These are phyloP conservation scores for Hemerocallis citrina DNA, from an alignment of 106 monocot genomes.

Conservation along the genomic window DNA sequence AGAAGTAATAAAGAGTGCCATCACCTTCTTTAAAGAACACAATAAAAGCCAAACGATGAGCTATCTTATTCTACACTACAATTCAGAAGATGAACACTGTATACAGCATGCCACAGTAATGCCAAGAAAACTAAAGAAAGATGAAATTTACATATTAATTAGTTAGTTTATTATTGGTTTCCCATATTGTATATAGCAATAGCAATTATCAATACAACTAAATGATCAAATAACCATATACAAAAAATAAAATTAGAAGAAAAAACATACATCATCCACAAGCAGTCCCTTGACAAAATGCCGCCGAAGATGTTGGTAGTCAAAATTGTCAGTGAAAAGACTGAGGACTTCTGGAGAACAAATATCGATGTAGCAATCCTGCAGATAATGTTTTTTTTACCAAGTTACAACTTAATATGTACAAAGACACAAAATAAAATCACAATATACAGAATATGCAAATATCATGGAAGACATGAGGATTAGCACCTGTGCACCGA, in stretches of 20 bases:
- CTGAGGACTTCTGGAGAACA: constrained; percentile 95
- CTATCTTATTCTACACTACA: neutral
- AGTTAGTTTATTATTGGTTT: neutral
- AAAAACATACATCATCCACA: constrained; percentile 79
- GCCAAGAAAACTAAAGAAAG: neutral
- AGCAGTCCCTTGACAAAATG: constrained; percentile 98
- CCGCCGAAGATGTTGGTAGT: constrained; percentile 97
- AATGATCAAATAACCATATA: neutral
- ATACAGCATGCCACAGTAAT: no score
- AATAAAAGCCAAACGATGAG: neutral
- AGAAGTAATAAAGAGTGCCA: no score
- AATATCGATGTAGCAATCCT: constrained; percentile 99
- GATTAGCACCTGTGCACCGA: neutral
- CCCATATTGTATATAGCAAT: neutral
- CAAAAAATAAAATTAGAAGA: constrained; percentile 1
- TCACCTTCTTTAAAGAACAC: neutral
- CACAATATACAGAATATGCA: neutral
- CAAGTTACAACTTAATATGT: neutral
- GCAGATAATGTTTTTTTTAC: constrained; percentile 17
- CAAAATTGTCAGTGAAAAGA: constrained; percentile 95
- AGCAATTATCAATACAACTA: neutral
- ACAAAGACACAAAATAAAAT: neutral
- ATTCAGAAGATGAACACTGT: neutral
- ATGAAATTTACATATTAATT: neutral
- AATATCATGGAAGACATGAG: neutral